Base-by-base conservation (phyloP, 768 basidiomycete genomes). In the Rhodocollybia butyracea region DNA sequence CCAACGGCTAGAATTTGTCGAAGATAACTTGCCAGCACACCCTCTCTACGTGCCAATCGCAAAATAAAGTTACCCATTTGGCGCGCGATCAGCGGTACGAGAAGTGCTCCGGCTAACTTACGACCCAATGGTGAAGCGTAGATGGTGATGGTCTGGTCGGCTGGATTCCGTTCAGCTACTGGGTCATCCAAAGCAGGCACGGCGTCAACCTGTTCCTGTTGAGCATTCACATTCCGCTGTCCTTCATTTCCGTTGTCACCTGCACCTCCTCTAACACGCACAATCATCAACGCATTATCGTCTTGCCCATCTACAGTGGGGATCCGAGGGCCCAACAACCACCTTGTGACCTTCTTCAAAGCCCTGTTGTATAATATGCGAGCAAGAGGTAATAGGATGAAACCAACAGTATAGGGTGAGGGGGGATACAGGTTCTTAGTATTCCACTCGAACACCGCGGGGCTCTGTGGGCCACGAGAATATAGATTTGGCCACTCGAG, bases 1-100 rank as follows among this genome's bases (percentile, higher is more conserved):
- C 59, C 59, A n/a, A 68, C 55, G 15, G 66, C 69, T 19, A 75
- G 64, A 57, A 73, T 62, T 3, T 52, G 51, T n/a, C 67, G 64
- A 3, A 75, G 61, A 19, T 68, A 56, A 1, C 60, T 32, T 3
- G 56, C 31, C 21, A 43, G 19, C 22, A 42, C 48, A 17, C 39
- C 30, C 19, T 26, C 79, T 78, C 54, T 71, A 72, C 52, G 73
- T 22, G 89, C 83, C 3, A 88, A 63, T 22, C 73, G 74, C 36
- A 81, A 69, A 3, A 91, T 74, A 13, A 88, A 59, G 10, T 70
- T 63, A 0, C 89, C 89, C 86, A 89, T 88, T 43, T 74, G 60
- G 45, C 72, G 82, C 21, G 89, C 79, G 59, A 91, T 81, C 7
- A 78, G 77, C 0, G 89, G 89, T 48, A 88, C 74, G 56, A 86